Evolutionary conservation across 371 early-diverging fungal species (phyloP), one percentile per base, ranked within the genome.

Genomic region (Dichotomocladium elegans): DNA sequence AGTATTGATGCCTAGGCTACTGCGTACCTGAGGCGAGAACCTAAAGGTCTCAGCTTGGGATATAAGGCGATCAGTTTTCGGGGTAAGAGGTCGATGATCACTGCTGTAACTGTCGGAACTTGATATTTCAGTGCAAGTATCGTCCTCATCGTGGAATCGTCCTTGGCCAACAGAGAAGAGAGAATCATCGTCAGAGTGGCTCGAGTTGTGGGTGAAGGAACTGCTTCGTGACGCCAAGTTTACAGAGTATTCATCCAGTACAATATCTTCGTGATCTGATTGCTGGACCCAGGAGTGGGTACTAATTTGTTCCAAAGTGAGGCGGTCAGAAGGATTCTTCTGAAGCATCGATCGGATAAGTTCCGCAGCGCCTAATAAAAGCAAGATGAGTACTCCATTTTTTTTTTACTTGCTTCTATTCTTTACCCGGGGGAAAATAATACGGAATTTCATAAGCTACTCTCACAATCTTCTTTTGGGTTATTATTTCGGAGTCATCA

Each of bases 401-500:
- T 45, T 22, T 19, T 47, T 12, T 37, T 34, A 2, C 37, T 37
- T 37, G n/a, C 21, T 37, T 21, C n/a, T 21, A 37, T 17, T 21
- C 10, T 62, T 25, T 63, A 82, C 85, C 81, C 29, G 72, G 59
- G 15, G 79, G 69, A 31, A 90, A 73, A 50, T 82, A 86, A 26
- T 63, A 74, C 1, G 90, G 88, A 35, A 92, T 72, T 34, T 79
- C 78, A 61, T 88, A 92, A 41, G 89, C 87, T 19, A 85, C 72
- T 27, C 81, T 77, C 28, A 83, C 66, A 41, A 93, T 91, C 60
- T 90, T 88, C 47, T 76, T 63, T 55, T 86, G 87, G n/a, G 88
- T 81, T 11, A 79, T 63, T 1, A 70, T 57, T 47, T 91, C 91
- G 52, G 78, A 83, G 54, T 91, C 90, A 45, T 90, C 93, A 56